Percentiles rank a stretch among this genome's conserved stretches.
These are phyloP conservation scores for Tinospora cordifolia DNA, from an alignment of 164 flowering plant species.

Conservation along the genomic window DNA sequence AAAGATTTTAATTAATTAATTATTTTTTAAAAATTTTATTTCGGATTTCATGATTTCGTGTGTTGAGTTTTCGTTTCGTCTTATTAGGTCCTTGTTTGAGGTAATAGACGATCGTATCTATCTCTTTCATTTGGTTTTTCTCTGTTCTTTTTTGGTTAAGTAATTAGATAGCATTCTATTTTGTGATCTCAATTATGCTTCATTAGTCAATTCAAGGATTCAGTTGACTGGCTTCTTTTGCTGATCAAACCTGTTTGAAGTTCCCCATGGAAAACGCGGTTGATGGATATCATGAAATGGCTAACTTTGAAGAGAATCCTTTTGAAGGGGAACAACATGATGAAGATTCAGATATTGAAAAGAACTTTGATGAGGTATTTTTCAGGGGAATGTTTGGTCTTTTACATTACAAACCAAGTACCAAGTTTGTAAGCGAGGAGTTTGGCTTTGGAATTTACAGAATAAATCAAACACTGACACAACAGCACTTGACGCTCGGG, in stretches of 20 bases:
- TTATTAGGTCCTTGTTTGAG: too few species aligned
- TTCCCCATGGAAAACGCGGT: slow-evolving; percentile 20
- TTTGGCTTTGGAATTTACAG: slow-evolving; percentile 25
- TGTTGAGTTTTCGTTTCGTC: too few species aligned
- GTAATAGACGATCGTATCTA: too few species aligned
- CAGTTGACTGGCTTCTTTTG: neutral
- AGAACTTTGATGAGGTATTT: slow-evolving; percentile 44
- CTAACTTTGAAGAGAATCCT: slow-evolving; percentile 37
- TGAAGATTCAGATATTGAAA: slow-evolving; percentile 41
- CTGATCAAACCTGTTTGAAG: neutral
- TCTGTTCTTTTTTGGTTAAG: too few species aligned
- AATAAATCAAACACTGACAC: slow-evolving; percentile 63
- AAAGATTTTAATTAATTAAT: too few species aligned
- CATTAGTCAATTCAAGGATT: too few species aligned
- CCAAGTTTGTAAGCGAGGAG: neutral
- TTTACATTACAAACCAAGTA: neutral
- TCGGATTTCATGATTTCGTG: too few species aligned
- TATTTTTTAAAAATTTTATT: too few species aligned
- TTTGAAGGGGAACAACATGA: slow-evolving; percentile 20
- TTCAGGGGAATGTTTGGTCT: neutral
- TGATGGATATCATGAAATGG: slow-evolving; percentile 42
- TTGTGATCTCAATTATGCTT: too few species aligned
- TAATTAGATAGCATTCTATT: too few species aligned
- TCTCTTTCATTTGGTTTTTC: too few species aligned
- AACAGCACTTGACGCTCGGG: slow-evolving; percentile 73